phyloP scores from a whole-genome alignment of 768 basidiomycete genomes.

The Boletus subparvulus region DNA sequence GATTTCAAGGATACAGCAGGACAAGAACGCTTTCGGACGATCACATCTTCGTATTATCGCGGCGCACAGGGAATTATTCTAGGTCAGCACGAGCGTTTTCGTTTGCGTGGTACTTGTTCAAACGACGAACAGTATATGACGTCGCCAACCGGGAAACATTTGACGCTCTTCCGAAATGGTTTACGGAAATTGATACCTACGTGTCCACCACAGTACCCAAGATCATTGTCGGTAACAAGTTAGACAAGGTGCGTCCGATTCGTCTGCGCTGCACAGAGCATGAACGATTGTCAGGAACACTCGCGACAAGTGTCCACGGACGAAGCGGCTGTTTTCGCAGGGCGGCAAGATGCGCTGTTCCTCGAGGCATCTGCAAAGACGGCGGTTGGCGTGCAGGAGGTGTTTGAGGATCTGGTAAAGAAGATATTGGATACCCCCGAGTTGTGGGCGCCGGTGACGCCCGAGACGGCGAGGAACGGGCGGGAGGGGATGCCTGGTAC shows the following conservation, averaged over 20 bases:
- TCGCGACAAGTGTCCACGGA: conserved; percentile 80
- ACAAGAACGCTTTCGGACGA: conserved; percentile 94
- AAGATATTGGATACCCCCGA: conserved; percentile 82
- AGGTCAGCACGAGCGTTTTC: conserved; percentile 36
- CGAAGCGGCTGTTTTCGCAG: conserved; percentile 80
- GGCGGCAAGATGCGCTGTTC: conserved; percentile 80
- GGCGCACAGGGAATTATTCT: conserved; percentile 83
- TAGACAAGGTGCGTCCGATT: conserved; percentile 73
- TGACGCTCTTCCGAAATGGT: conserved; percentile 93
- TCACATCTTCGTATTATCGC: conserved; percentile 94
- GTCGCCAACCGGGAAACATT: conserved; percentile 91
- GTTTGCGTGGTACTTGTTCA: background rate
- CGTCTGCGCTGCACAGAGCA: background rate
- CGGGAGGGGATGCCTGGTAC: conserved; percentile 42
- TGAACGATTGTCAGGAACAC: conserved; percentile 60
- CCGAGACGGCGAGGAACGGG: conserved; percentile 10
- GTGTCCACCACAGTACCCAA: conserved; percentile 83
- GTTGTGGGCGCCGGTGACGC: conserved; percentile 57
- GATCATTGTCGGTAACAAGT: conserved; percentile 93
- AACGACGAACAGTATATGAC: conserved; percentile 73
- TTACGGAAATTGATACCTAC: conserved; percentile 90
- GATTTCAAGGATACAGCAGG: conserved; percentile 81
- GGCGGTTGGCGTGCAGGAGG: conserved; percentile 74
- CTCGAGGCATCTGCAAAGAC: conserved; percentile 95
- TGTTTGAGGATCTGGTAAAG: conserved; percentile 74